Conservation (phyloP, 1,139 yeast genomes). For the Pichia sp. region DNA sequence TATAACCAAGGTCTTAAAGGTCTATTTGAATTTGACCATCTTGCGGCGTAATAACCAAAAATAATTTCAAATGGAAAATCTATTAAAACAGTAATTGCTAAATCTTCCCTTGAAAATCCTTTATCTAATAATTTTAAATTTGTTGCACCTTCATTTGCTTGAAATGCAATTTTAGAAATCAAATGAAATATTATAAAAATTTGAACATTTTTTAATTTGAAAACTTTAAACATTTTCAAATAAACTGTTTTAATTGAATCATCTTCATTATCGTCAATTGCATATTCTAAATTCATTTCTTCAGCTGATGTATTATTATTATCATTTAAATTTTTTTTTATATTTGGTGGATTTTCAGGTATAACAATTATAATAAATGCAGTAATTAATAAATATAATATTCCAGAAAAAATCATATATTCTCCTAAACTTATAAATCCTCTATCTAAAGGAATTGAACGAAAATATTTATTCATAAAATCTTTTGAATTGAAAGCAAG, state of each 20-base stretch:
- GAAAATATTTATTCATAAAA: conserved; percentile 78
- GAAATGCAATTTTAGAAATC: conserved; percentile 84
- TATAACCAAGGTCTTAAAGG: conserved; percentile 83
- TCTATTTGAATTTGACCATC: conserved; percentile 76
- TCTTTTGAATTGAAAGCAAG: conserved; percentile 87
- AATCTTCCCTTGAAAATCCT: conserved; percentile 88
- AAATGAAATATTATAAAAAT: conserved; percentile 68
- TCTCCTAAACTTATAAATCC: conserved; percentile 71
- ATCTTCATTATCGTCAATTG: conserved; percentile 4
- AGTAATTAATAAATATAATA: conserved; percentile 64
- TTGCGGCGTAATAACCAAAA: conserved; percentile 92
- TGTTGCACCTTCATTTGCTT: conserved; percentile 94
- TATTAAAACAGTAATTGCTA: conserved; percentile 84
- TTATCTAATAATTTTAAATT: conserved; percentile 85
- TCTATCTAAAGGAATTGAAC: conserved; percentile 50
- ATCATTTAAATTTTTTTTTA: conserved; percentile 14
- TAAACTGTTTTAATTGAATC: conserved; percentile 37
- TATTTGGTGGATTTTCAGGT: conserved; percentile 53
- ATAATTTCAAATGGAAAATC: conserved; percentile 95
- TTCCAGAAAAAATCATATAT: conserved; percentile 75
- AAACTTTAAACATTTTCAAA: conserved; percentile 66
- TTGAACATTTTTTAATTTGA: conserved; percentile 71
- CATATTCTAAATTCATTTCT: conserved; percentile 11
- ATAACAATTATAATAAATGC: conserved; percentile 48
- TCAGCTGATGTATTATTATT: conserved; percentile 26